A percentile compares a stretch with the other conserved stretches of the same genome.
phyloP scores from a whole-genome alignment of 805 yeast species.

The Ogataea nitratoaversa region DNA sequence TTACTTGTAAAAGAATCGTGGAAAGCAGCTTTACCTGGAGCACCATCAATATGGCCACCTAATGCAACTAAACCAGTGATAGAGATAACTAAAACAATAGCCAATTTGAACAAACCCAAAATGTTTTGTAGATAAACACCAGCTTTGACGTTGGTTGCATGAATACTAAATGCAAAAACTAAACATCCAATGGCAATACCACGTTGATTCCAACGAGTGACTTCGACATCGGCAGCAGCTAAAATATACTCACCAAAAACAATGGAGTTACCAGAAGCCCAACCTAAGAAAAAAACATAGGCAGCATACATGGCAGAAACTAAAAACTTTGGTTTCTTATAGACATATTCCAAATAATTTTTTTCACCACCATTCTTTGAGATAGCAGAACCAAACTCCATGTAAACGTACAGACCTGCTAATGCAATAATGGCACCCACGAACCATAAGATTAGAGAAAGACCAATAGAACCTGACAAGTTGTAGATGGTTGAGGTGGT shows the following conservation, averaged over 20 bases:
- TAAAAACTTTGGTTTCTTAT: conserved; percentile 61
- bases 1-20: conserved; percentile 35
- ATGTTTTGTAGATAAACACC: conserved; percentile 64
- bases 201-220: conserved; percentile 75
- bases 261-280: conserved; percentile 84
- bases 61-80: conserved; percentile 82
- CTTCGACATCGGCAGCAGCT: conserved; percentile 65
- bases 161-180: conserved; percentile 65
- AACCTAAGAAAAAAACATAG: conserved; percentile 70
- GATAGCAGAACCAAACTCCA: conserved; percentile 60
- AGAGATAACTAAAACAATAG: conserved; percentile 61
- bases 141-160: conserved; percentile 53
- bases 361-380: conserved; percentile 78
- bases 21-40: conserved; percentile 36
- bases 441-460: conserved; percentile 68
- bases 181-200: conserved; percentile 73
- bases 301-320: conserved; percentile 63
- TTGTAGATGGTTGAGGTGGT: conserved; percentile 61
- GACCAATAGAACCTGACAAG: conserved; percentile 66
- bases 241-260: conserved; percentile 76
- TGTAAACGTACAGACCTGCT: conserved; percentile 61
- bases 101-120: conserved; percentile 69
- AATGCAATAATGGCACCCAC: conserved; percentile 68
- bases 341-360: conserved; percentile 71
- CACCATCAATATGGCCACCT: conserved; percentile 54